Conservation (phyloP, 441 rosid species). For the Lepidium campestre region DNA sequence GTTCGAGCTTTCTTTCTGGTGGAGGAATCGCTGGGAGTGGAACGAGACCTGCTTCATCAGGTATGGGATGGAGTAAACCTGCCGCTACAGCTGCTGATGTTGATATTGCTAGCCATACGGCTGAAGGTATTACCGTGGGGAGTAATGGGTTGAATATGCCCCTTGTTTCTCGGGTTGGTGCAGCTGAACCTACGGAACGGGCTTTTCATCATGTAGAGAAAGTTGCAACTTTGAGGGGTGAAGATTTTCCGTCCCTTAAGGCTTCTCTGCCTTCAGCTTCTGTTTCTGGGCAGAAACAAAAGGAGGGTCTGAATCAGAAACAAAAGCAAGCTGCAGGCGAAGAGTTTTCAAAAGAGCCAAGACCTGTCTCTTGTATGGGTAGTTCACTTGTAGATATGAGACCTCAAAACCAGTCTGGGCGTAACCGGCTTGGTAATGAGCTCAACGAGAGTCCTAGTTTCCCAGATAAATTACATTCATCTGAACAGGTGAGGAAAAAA, state of each 20-base stretch:
- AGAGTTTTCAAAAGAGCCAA: conserved; percentile 37
- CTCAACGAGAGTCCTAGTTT: conserved; percentile 28
- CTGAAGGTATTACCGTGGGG: conserved; percentile 44
- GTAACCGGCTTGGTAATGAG: conserved; percentile 36
- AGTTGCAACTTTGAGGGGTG: conserved; percentile 71
- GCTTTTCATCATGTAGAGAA: conserved; percentile 39
- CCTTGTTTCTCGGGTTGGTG: conserved; percentile 45
- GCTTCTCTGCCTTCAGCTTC: conserved; percentile 62
- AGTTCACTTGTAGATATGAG: conserved; percentile 52
- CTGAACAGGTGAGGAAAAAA: conserved; percentile 48
- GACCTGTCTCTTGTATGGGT: conserved; percentile 29
- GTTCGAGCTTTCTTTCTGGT: conserved; percentile 52
- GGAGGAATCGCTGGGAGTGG: conserved; percentile 71
- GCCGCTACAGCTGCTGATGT: conserved; percentile 38
- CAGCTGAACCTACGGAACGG: conserved; percentile 30
- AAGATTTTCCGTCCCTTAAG: conserved; percentile 90
- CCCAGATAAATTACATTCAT: conserved; percentile 31
- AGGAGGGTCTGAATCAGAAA: conserved; percentile 59
- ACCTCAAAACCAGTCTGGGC: conserved; percentile 50
- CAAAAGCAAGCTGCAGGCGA: conserved; percentile 51
- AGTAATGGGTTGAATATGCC: conserved; percentile 42
- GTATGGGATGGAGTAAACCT: conserved; percentile 89
- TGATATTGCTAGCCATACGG: conserved; percentile 36
- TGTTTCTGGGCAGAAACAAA: conserved; percentile 63
- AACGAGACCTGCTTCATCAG: conserved; percentile 67